Evolutionary conservation across 345 rosid species (phyloP), one percentile per base, ranked within the genome.

Genomic region (Gossypioides kirkii): DNA sequence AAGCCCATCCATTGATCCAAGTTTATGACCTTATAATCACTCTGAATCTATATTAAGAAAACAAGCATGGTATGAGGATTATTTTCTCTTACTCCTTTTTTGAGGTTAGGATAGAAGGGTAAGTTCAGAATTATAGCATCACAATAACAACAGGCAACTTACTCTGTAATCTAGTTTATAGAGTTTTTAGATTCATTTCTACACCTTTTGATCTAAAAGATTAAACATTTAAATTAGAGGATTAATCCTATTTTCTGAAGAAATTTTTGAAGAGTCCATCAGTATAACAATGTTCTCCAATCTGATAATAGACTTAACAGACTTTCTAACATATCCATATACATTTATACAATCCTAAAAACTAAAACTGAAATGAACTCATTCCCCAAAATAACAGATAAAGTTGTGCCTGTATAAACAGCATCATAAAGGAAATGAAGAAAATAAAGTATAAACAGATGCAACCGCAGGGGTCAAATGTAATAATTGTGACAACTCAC

Each of bases 1-100:
- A 90, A 82, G 41, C 92, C 89, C 88, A 84, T 87, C 99, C 99
- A 95, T 78, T 95, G 99, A 61, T 95, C 99, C 92, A 84, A 78
- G 85, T 92, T 95, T 80, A 95, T 83, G 70, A 91, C 99, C 86
- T 91, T 95, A 80, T 92, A 95, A 82, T 95, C 99, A 6, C 79
- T 88, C 65, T 95, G 99, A 70, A 87, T 79, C 99, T 92, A 88
- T 78, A 76, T 49, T 76, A 67, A 78, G 38, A 72, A 73, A 65
- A 74, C 47, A 56, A 64, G 3, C 65, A 61, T 47, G 5, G 45
- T 26, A 63, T 69, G 20, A 41, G 26, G 41, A 5, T 20, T 6
- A 45, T 61, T 62, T 71, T 55, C n/a, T 42, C 17, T 20, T 71
- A 25, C 41, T 38, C 20, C 10, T 22, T 23, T 66, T 63, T 63